Percentiles rank a stretch among this genome's conserved stretches.
These are phyloP conservation scores for Multifurca ochricompacta DNA, from an alignment of 768 basidiomycete genomes.

Conservation along the genomic window DNA sequence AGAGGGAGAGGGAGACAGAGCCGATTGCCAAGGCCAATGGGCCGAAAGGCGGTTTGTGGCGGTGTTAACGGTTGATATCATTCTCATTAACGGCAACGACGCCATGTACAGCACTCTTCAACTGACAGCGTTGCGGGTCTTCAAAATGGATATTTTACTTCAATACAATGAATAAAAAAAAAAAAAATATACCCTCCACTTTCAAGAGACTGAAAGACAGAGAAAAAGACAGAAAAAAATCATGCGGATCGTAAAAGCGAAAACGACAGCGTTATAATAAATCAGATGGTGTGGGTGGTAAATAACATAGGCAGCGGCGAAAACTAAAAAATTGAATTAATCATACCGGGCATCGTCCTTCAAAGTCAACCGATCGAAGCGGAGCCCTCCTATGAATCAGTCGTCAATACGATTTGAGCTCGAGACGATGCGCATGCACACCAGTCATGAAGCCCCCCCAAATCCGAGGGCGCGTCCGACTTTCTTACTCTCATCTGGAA, in stretches of 20 bases:
- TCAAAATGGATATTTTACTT: no score
- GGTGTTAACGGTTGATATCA: neutral
- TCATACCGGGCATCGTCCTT: neutral
- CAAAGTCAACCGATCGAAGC: neutral
- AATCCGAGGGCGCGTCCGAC: no score
- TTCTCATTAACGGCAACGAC: no score
- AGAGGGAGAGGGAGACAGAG: no score
- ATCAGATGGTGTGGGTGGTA: slow-evolving; percentile 1
- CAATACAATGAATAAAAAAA: neutral
- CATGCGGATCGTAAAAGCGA: neutral
- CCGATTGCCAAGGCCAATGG: no score
- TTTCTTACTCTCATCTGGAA: slow-evolving; percentile 42
- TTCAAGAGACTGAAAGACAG: neutral
- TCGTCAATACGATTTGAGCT: neutral
- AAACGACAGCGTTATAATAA: slow-evolving; percentile 2
- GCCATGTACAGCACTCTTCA: neutral
- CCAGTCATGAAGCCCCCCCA: neutral
- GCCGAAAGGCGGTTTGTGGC: neutral
- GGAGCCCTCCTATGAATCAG: neutral
- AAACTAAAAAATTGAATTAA: neutral
- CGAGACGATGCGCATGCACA: neutral
- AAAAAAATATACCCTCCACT: neutral
- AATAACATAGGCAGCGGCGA: slow-evolving; percentile 2
- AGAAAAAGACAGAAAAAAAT: neutral
- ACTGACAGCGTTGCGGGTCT: no score